A percentile compares a stretch with the other conserved stretches of the same genome.
These are phyloP conservation scores for Trichoderma erinaceum DNA, from an alignment of 495 filamentous ascomycete species.

Conservation along the genomic window DNA sequence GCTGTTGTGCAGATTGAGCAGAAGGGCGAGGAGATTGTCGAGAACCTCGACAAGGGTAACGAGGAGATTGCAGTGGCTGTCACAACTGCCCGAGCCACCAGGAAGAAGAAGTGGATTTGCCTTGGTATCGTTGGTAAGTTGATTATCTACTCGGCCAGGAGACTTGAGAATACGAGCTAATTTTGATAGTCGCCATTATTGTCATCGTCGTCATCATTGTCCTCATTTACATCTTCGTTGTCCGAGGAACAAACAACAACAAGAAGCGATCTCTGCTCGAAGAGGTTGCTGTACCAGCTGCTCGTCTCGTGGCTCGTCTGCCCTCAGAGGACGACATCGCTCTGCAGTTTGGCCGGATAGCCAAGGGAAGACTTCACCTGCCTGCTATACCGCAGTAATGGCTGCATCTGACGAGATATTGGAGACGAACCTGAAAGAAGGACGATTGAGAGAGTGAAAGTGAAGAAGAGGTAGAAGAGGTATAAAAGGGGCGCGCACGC, in stretches of 20 bases:
- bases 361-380: neutral
- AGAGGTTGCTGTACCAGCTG: neutral
- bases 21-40: conserved; percentile 70
- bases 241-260: conserved; percentile 18
- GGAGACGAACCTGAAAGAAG: neutral
- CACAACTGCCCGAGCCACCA: conserved; percentile 65
- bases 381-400: neutral
- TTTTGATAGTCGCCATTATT: conserved; percentile 40
- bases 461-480: conserved; percentile 13
- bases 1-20: conserved; percentile 71
- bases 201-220: conserved; percentile 46
- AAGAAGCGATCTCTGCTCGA: conserved; percentile 1
- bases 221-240: conserved; percentile 39
- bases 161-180: neutral
- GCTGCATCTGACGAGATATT: neutral
- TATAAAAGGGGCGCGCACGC: conserved; percentile 18
- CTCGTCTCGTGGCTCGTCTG: neutral
- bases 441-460: neutral
- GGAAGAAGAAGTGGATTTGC: conserved; percentile 98
- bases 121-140: conserved; percentile 72
- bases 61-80: conserved; percentile 72
- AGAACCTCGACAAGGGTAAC: conserved; percentile 75
- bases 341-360: neutral
- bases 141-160: neutral
- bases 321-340: neutral